These are phyloP conservation scores for Pseudonitzschia delicatissima DNA, from an alignment of 108 stramenopile genomes.

Conservation along the genomic window DNA sequence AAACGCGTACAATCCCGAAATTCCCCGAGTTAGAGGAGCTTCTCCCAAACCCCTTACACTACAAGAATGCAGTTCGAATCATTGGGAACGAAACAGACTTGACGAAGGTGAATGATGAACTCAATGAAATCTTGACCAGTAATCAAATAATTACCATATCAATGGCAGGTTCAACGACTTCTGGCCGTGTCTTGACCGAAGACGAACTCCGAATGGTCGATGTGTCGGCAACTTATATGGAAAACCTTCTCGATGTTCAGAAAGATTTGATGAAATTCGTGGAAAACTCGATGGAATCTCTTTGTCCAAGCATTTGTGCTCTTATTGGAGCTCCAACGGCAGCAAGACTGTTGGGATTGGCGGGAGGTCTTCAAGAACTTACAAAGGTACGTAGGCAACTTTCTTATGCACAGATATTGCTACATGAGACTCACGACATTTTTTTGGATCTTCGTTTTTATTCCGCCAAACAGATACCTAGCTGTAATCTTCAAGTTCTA, in stretches of 20 bases:
- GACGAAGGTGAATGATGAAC: conserved; percentile 57
- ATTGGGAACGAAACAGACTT: conserved; percentile 94
- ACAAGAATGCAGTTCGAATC: conserved; percentile 75
- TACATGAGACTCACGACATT: background rate
- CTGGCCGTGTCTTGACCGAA: conserved; percentile 55
- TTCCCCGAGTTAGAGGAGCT: conserved; percentile 95
- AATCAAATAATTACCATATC: conserved; percentile 92
- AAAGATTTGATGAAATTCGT: conserved; percentile 64
- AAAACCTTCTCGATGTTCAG: conserved; percentile 50
- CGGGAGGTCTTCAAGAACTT: conserved; percentile 90
- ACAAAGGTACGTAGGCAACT: conserved; percentile 34
- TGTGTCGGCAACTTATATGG: conserved; percentile 49
- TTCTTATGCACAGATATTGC: background rate
- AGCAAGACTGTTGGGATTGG: conserved; percentile 82
- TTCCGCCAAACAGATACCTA: conserved; percentile 69
- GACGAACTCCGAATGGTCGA: conserved; percentile 53
- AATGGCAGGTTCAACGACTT: conserved; percentile 87
- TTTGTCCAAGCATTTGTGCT: conserved; percentile 67
- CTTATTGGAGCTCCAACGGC: conserved; percentile 84
- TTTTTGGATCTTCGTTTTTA: background rate
- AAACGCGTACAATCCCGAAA: conserved; percentile 59
- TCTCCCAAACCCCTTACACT: conserved; percentile 79
- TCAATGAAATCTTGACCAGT: conserved; percentile 63
- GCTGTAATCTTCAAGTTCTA: conserved; percentile 74
- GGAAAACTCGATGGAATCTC: conserved; percentile 65